A percentile compares a stretch with the other conserved stretches of the same genome.
Conservation (phyloP, 305 asterid genomes). For the Plantago coronopus region DNA sequence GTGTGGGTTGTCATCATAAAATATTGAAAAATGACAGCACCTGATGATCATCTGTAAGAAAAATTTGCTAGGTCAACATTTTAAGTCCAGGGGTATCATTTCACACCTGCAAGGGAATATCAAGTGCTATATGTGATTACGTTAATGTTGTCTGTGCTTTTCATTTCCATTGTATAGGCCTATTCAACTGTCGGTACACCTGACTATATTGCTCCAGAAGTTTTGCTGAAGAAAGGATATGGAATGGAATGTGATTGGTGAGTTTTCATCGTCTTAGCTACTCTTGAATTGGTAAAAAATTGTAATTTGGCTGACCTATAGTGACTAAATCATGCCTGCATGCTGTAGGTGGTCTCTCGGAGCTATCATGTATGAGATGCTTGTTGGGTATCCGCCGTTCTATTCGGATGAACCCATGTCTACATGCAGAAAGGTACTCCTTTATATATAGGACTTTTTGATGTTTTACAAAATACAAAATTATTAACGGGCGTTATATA, state of each 20-base stretch:
- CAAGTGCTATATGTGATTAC: neutral
- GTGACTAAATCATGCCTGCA: constrained; percentile 20
- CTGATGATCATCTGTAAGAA: neutral
- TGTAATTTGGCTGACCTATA: constrained; percentile 18
- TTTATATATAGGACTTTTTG: no score
- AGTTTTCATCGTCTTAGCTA: constrained; percentile 21
- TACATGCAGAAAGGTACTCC: constrained; percentile 80
- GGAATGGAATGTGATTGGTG: constrained; percentile 98
- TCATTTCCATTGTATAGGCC: constrained; percentile 45
- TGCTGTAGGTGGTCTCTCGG: constrained; percentile 91
- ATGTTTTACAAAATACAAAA: constrained; percentile 15
- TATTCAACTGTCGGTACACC: constrained; percentile 96
- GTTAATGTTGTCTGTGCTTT: neutral
- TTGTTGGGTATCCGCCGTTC: constrained; percentile 92
- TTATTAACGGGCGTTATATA: constrained; percentile 2
- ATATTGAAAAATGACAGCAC: neutral
- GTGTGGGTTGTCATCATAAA: neutral
- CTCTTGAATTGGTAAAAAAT: constrained; percentile 14
- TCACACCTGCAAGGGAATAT: neutral
- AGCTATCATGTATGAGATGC: constrained; percentile 95
- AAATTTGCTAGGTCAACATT: no score
- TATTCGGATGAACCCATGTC: constrained; percentile 97
- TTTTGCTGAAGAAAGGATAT: constrained; percentile 80
- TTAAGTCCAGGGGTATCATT: neutral
- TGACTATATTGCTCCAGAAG: constrained; percentile 95